Percentiles rank a stretch among this genome's conserved stretches.
Conservation (phyloP, 345 rosid species). For the Citrus mangshanensis region DNA sequence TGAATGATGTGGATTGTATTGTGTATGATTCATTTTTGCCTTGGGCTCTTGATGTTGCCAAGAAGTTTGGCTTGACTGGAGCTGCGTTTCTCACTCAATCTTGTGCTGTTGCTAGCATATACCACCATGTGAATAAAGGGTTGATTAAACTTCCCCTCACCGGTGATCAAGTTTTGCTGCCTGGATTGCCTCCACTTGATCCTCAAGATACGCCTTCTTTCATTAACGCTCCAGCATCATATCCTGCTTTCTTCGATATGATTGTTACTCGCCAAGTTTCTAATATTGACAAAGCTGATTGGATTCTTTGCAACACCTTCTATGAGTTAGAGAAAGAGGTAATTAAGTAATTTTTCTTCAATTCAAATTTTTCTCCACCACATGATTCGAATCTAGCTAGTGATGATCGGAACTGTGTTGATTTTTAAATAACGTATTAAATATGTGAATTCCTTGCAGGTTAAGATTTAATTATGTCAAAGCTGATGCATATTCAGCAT, state of each 20-base stretch:
- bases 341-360: not conserved
- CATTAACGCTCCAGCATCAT: conserved; percentile 13
- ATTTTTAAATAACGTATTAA: too few relatives aligned
- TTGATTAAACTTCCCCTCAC: conserved; percentile 17
- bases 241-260: conserved; percentile 20
- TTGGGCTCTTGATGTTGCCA: conserved; percentile 35
- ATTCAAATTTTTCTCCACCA: too few relatives aligned
- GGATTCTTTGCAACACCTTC: conserved; percentile 40
- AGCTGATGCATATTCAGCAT: too few relatives aligned
- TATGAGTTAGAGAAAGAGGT: conserved; percentile 48
- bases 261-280: conserved; percentile 30
- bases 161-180: conserved; percentile 13
- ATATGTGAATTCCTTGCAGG: too few relatives aligned
- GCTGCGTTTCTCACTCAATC: conserved; percentile 34
- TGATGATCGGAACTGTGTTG: too few relatives aligned
- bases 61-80: conserved; percentile 26
- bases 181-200: conserved; percentile 32
- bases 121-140: conserved; percentile 19
- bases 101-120: conserved; percentile 24
- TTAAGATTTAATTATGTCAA: too few relatives aligned
- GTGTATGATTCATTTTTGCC: conserved; percentile 33
- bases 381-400: too few relatives aligned
- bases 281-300: conserved; percentile 30
- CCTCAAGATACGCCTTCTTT: conserved; percentile 30
- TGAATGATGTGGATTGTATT: conserved; percentile 2